These are phyloP conservation scores for Collybiopsis confluens DNA, from an alignment of 768 basidiomycete species.

Conservation along the genomic window DNA sequence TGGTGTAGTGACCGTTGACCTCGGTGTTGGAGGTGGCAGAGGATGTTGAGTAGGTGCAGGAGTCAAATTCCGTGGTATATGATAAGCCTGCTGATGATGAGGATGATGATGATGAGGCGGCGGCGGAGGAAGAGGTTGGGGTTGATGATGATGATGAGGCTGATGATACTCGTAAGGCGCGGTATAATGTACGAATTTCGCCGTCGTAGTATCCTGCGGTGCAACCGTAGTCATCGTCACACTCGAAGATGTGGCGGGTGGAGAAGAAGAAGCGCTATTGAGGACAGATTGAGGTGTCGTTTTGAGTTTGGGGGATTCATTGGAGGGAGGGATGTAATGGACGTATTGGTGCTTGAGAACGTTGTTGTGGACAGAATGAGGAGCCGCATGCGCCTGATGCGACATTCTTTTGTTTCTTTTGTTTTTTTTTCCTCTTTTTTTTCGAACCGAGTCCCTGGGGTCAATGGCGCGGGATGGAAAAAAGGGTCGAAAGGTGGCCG, in stretches of 20 bases:
- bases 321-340: background rate
- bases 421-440: background rate
- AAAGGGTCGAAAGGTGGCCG: background rate
- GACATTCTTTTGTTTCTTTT: background rate
- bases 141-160: background rate
- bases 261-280: slow-evolving; percentile 2
- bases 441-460: background rate
- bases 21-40: too few relatives aligned
- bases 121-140: background rate
- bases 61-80: background rate
- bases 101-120: background rate
- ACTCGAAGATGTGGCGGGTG: background rate
- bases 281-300: slow-evolving; percentile 3
- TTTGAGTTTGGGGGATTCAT: background rate
- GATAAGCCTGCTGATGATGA: background rate
- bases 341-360: slow-evolving; percentile 3
- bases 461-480: background rate
- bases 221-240: slow-evolving; percentile 7
- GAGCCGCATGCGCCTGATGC: slow-evolving; percentile 1
- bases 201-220: slow-evolving; percentile 4
- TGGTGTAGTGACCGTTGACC: background rate
- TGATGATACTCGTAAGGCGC: background rate
- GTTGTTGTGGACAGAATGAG: slow-evolving; percentile 2
- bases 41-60: background rate
- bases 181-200: slow-evolving; percentile 2